Conservation (phyloP, 495 filamentous ascomycete species). For the Rostrohypoxylon terebratum region DNA sequence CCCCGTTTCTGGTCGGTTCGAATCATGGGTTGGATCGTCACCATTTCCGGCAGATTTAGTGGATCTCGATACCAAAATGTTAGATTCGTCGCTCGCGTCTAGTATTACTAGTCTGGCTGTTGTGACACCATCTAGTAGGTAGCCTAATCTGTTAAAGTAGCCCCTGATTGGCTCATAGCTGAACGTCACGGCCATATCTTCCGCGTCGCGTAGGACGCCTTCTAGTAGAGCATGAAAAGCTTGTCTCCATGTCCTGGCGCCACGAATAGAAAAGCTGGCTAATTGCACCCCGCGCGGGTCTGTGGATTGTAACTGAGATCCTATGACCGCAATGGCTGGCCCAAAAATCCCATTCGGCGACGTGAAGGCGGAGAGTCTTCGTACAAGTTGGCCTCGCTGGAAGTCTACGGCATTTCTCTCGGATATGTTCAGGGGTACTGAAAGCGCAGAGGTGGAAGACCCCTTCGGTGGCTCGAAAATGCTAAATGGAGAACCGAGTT, state of each 20-base stretch:
- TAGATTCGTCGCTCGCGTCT: conserved; percentile 51
- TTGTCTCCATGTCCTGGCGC: conserved; percentile 53
- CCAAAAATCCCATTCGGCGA: conserved; percentile 58
- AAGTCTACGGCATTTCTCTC: conserved; percentile 46
- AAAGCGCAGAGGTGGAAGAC: conserved; percentile 46
- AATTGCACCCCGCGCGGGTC: conserved; percentile 18
- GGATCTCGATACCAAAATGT: conserved; percentile 49
- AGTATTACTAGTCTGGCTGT: conserved; percentile 54
- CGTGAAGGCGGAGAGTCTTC: conserved; percentile 47
- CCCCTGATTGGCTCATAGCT: conserved; percentile 54
- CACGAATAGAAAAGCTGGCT: conserved; percentile 27
- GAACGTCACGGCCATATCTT: conserved; percentile 60
- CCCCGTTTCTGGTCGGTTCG: not conserved
- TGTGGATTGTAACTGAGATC: not conserved
- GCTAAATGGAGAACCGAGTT: conserved; percentile 48
- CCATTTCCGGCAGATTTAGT: conserved; percentile 10
- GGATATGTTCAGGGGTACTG: conserved; percentile 21
- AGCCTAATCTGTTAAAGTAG: conserved; percentile 53
- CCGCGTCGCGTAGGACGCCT: conserved; percentile 56
- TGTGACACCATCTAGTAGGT: conserved; percentile 55
- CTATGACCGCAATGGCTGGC: conserved; percentile 50
- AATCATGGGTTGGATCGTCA: conserved; percentile 11
- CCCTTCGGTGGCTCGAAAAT: conserved; percentile 47
- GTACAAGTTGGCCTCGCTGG: conserved; percentile 52
- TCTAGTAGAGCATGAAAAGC: conserved; percentile 62